Base-by-base conservation (phyloP, 2,329 filamentous ascomycete species). In the Cladosporium sphaerospermum region DNA sequence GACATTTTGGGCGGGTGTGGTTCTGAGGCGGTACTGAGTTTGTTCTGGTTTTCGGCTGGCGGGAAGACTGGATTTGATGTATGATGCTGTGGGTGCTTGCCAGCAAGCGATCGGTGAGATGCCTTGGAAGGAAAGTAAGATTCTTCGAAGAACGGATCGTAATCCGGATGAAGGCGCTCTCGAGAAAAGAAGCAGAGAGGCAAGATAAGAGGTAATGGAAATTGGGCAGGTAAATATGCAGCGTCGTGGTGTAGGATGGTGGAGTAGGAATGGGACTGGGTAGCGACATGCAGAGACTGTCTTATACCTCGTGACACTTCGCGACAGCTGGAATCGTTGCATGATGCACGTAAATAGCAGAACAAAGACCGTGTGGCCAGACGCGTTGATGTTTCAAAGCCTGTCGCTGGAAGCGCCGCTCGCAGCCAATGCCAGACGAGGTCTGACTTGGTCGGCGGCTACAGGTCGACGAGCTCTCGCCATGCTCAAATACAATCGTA, bases 1-100 rank as follows among this genome's bases (percentile, higher is more conserved):
- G 74, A 71, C 77, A 79, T 79, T 45, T 28, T 46, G 39, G 41
- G 37, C 47, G 53, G 33, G 46, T 37, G 42, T 36, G 7, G 36
- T 28, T 49, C 56, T 16, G 52, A 19, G 14, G 37, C 52, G 53
- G 44, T 37, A 39, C 32, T 49, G 49, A 52, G 37, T 19, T 32
- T 46, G 13, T 16, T 19, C 18, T 45, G 28, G 54, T 45, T 32
- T 31, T 9, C 11, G 34, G 10, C 36, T 53, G 6, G 3, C 3
- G n/a, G 23, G 33, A n/a, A 34, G 54, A 47, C 42, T 52, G 46
- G 43, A 34, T 48, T 45, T 40, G 53, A 44, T 43, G 23, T 23
- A 46, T 42, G 50, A 50, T 39, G 51, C 45, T n/a, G 31, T 41
- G 52, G 54, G 57, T 46, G 58, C 61, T 59, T n/a, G 60, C 61